A percentile compares a stretch with the other conserved stretches of the same genome.
Conservation (phyloP, 2,329 filamentous ascomycete genomes). For the Aspergillus versicolor region DNA sequence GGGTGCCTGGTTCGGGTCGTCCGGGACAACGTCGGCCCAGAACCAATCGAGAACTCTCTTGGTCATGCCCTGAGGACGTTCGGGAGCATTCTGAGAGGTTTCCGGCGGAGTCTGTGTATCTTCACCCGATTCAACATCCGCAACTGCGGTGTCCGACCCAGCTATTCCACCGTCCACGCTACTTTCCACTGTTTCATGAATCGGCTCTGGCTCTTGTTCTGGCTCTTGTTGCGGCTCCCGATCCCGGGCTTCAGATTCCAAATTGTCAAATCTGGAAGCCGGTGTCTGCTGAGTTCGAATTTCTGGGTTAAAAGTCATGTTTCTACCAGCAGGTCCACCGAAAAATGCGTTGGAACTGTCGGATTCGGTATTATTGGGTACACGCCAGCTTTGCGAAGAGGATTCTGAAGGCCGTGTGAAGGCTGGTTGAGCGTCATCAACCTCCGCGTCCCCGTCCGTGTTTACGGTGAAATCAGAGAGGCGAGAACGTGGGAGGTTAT, state of each 20-base stretch:
- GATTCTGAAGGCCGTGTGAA: not conserved
- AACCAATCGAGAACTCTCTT: conserved; percentile 43
- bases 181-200: not conserved
- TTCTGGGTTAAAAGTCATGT: not conserved
- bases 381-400: not conserved
- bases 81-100: conserved; percentile 12
- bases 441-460: not conserved
- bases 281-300: not conserved
- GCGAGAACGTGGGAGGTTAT: conserved; percentile 1
- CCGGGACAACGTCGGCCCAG: conserved; percentile 42
- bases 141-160: not conserved
- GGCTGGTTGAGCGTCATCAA: not conserved
- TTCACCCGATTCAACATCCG: not conserved
- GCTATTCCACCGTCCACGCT: not conserved
- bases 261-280: not conserved
- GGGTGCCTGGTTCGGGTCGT: conserved; percentile 37
- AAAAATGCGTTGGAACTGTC: not conserved
- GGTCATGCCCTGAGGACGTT: conserved; percentile 20
- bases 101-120: conserved; percentile 2
- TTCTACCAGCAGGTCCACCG: not conserved
- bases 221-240: not conserved
- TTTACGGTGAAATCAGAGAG: not conserved
- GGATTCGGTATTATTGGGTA: not conserved
- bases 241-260: not conserved
- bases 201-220: not conserved